phyloP scores from a whole-genome alignment of 2,329 filamentous ascomycete genomes.

The Diaporthe sp. region DNA sequence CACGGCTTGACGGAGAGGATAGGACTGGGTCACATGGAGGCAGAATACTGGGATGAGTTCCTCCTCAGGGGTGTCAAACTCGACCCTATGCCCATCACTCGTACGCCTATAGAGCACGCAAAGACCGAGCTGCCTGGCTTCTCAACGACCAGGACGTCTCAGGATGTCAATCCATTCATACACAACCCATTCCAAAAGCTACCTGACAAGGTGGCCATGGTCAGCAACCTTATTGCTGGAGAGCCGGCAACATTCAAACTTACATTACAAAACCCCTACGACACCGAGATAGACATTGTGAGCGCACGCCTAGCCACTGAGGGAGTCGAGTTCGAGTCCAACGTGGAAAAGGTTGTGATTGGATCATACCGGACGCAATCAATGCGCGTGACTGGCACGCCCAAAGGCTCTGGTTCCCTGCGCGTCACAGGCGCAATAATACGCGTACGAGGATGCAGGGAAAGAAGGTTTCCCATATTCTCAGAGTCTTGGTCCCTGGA shows the following conservation, averaged over 20 bases:
- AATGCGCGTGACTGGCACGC: constrained; percentile 77
- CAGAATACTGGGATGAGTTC: constrained; percentile 98
- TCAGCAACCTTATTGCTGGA: constrained; percentile 81
- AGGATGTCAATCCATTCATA: constrained; percentile 86
- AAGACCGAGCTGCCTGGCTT: constrained; percentile 67
- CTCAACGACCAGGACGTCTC: constrained; percentile 64
- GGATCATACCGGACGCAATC: constrained; percentile 88
- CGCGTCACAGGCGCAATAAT: constrained; percentile 84
- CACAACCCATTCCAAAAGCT: constrained; percentile 92
- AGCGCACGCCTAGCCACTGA: constrained; percentile 81
- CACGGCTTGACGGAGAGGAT: constrained; percentile 82
- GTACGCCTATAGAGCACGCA: constrained; percentile 76
- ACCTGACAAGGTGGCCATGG: constrained; percentile 69
- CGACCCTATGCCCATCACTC: constrained; percentile 70
- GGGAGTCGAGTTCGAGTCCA: constrained; percentile 79
- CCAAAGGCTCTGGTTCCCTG: constrained; percentile 75
- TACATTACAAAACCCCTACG: constrained; percentile 93
- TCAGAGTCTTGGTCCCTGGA: constrained; percentile 80
- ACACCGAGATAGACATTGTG: constrained; percentile 92
- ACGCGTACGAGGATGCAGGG: constrained; percentile 84
- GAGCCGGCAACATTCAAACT: constrained; percentile 85
- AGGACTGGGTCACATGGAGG: constrained; percentile 77
- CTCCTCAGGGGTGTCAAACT: constrained; percentile 83
- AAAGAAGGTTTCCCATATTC: constrained; percentile 88
- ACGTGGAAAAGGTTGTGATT: constrained; percentile 75